A percentile compares a stretch with the other conserved stretches of the same genome.
These are phyloP conservation scores for Thelephora terrestris DNA, from an alignment of 1,284 basidiomycete species.

Conservation along the genomic window DNA sequence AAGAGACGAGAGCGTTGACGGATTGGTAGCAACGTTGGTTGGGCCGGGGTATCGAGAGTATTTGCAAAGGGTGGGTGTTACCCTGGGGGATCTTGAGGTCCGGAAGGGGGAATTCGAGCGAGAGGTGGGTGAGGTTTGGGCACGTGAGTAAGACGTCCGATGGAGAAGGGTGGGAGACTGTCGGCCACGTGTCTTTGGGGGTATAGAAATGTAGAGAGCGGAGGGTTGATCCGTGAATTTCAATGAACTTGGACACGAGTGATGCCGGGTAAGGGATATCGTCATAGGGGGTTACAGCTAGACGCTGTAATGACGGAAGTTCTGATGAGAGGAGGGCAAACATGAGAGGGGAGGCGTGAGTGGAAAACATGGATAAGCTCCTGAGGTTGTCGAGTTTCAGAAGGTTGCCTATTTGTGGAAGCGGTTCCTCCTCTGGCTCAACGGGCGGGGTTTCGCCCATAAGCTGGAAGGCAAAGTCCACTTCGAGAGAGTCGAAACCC, in stretches of 20 bases:
- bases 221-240: conserved; percentile 50
- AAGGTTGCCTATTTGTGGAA: conserved; percentile 25
- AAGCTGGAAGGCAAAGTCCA: not conserved
- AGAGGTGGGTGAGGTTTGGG: conserved; percentile 52
- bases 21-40: conserved; percentile 41
- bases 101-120: conserved; percentile 57
- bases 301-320: conserved; percentile 55
- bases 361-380: conserved; percentile 55
- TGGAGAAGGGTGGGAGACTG: conserved; percentile 49
- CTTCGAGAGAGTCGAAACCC: not conserved
- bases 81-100: conserved; percentile 28
- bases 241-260: conserved; percentile 51
- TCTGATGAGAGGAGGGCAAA: conserved; percentile 46
- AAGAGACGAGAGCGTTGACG: conserved; percentile 45
- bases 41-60: conserved; percentile 65
- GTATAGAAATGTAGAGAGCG: conserved; percentile 58
- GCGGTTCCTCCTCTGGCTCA: conserved; percentile 13
- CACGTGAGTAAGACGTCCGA: conserved; percentile 39
- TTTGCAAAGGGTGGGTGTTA: conserved; percentile 38
- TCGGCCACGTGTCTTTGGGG: conserved; percentile 68
- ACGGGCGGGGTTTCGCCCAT: conserved; percentile 7
- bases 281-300: conserved; percentile 68
- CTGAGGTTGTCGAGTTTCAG: conserved; percentile 51
- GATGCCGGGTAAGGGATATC: conserved; percentile 49
- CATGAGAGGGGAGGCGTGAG: conserved; percentile 57